Base-by-base conservation (phyloP, 345 rosid species). In the Excoecaria agallocha region DNA sequence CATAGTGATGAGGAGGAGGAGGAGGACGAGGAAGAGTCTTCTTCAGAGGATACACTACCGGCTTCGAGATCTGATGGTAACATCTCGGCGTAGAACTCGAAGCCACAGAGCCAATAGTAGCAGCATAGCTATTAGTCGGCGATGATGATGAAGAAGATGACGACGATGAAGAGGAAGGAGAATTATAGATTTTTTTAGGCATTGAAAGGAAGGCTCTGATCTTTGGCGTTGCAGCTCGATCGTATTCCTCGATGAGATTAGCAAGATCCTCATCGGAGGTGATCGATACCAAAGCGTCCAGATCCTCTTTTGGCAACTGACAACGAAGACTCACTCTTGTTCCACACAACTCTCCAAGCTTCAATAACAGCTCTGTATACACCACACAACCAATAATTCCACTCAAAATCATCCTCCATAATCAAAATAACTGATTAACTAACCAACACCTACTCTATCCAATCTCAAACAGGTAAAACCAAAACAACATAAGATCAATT, bases 211-310 rank as follows among this genome's bases (percentile, higher is more conserved):
- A 90, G 12, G 88, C 98, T 41, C 87, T 88, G 85, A 94, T 94
- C 89, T 94, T 92, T 75, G 87, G 80, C 12, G 75, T 54, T 3
- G 85, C 74, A 20, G 82, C 84, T 6, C 89, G 84, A 79, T 91
- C 97, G 73, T 94, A 94, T 80, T 92, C 98, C 82, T 91, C 98
- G 75, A 94, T 82, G 79, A 94, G 88, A 87, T 90, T 92, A 20
- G 81, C 82, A 13, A 94, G 86, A 79, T 94, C 97, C 77, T 94
- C 97, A 81, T 89, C 95, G 66, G 91, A 91, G 72, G 93, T 84
- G 62, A 94, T 78, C 41, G 93, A 86, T 24, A 92, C 89, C 70
- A 94, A 86, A 37, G 98, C 93, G 71, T 94, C 98, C 2, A 94
- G 87, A 81, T 94, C 97, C 64, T 91, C 97, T 4, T 85, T 76